These are phyloP conservation scores for Ilex asprella DNA, from an alignment of 257 asterid species.

Conservation along the genomic window DNA sequence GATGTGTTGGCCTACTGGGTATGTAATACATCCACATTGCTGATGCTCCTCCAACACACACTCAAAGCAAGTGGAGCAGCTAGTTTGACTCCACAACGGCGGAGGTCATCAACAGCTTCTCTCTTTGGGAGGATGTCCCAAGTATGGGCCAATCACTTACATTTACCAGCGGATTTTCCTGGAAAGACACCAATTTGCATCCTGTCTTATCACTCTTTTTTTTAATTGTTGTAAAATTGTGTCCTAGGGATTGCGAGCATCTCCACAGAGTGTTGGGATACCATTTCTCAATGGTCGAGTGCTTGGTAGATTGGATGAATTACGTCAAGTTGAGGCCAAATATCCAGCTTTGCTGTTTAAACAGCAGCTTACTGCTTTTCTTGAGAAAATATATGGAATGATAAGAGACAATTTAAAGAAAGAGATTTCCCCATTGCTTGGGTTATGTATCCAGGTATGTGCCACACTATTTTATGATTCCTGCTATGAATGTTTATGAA, in stretches of 20 bases:
- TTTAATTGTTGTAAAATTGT: slow-evolving; percentile 11
- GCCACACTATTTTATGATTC: slow-evolving; percentile 7
- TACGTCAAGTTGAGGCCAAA: slow-evolving; percentile 97
- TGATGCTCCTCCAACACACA: slow-evolving; percentile 97
- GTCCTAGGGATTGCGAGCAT: slow-evolving; percentile 75
- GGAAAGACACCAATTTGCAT: slow-evolving; percentile 8
- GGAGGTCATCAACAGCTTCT: slow-evolving; percentile 94
- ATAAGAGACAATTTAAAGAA: slow-evolving; percentile 93
- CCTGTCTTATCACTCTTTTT: slow-evolving; percentile 13
- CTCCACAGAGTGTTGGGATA: slow-evolving; percentile 92
- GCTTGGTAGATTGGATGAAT: slow-evolving; percentile 87
- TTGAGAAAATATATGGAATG: slow-evolving; percentile 96
- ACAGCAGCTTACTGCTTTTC: slow-evolving; percentile 99
- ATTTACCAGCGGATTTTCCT: slow-evolving; percentile 20
- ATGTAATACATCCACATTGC: slow-evolving; percentile 84
- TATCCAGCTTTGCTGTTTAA: slow-evolving; percentile 97
- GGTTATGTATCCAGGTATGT: slow-evolving; percentile 88
- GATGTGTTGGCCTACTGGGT: slow-evolving; percentile 90
- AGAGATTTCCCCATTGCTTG: slow-evolving; percentile 93
- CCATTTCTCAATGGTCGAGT: slow-evolving; percentile 77
- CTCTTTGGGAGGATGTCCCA: slow-evolving; percentile 99
- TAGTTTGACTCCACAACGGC: slow-evolving; percentile 85
- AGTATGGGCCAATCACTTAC: slow-evolving; percentile 32
- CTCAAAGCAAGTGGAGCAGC: slow-evolving; percentile 98
- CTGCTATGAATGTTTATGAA: slow-evolving; percentile 6